phyloP scores from a whole-genome alignment of 257 asterid genomes.

The Petunia secreta region DNA sequence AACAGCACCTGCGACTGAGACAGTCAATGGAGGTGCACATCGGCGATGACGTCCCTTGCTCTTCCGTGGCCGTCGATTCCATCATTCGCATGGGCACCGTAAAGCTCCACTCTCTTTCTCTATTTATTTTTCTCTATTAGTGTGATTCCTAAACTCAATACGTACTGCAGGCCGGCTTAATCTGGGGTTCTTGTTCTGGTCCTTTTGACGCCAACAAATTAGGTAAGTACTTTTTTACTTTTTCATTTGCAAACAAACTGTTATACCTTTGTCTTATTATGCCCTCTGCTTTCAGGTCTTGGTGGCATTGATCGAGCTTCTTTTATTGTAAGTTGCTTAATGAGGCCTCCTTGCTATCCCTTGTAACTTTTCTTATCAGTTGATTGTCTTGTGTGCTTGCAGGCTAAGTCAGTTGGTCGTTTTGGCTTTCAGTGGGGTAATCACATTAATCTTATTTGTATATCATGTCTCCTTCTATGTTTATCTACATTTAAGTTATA shows the following conservation, averaged over 20 bases:
- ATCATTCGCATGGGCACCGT: slow-evolving; percentile 68
- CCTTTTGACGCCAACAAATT: slow-evolving; percentile 62
- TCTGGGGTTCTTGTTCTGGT: slow-evolving; percentile 85
- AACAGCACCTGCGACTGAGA: neutral
- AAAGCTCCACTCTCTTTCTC: slow-evolving; percentile 24
- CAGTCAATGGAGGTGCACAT: slow-evolving; percentile 49
- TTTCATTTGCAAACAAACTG: neutral
- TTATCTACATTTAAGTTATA: neutral
- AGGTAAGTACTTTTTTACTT: slow-evolving; percentile 33
- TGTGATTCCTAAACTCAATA: neutral
- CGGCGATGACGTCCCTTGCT: slow-evolving; percentile 58
- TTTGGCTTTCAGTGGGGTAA: slow-evolving; percentile 75
- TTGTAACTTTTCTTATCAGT: neutral
- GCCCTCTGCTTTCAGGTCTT: slow-evolving; percentile 49
- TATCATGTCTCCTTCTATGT: neutral
- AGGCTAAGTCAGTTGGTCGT: slow-evolving; percentile 66
- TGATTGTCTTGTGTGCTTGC: slow-evolving; percentile 35
- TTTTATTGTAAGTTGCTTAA: slow-evolving; percentile 50
- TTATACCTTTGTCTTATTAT: neutral
- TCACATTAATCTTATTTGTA: slow-evolving; percentile 1
- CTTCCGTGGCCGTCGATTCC: slow-evolving; percentile 76
- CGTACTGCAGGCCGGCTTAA: slow-evolving; percentile 67
- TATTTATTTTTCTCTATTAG: neutral
- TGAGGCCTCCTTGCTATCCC: neutral
- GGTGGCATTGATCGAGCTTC: slow-evolving; percentile 58